phyloP scores from a whole-genome alignment of 306 rosid species.

The Lathyrus aphaca region DNA sequence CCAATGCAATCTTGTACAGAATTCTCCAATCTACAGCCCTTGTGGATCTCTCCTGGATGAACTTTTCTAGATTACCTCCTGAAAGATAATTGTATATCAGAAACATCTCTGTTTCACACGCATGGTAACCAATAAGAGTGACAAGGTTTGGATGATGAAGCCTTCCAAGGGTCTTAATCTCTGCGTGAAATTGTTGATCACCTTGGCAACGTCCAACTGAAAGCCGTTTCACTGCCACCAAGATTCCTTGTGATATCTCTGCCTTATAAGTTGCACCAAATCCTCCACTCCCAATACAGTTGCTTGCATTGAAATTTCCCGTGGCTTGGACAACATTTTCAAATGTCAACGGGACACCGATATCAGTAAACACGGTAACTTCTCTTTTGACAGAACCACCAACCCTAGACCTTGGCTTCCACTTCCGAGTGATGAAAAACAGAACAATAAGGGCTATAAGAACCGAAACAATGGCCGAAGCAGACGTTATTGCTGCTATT shows the following conservation, averaged over 20 bases:
- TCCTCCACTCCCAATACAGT: conserved; percentile 95
- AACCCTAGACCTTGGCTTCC: conserved; percentile 76
- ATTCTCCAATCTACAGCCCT: conserved; percentile 90
- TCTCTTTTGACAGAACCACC: conserved; percentile 69
- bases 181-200: conserved; percentile 83
- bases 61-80: conserved; percentile 88
- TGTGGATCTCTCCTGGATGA: conserved; percentile 84
- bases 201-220: conserved; percentile 95
- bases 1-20: conserved; percentile 92
- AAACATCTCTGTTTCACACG: conserved; percentile 90
- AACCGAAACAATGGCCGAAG: conserved; percentile 87
- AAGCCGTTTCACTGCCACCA: conserved; percentile 86
- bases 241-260: conserved; percentile 64
- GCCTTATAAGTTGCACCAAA: conserved; percentile 96
- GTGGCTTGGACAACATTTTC: conserved; percentile 85
- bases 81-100: conserved; percentile 83
- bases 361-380: conserved; percentile 73
- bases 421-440: conserved; percentile 75
- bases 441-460: conserved; percentile 72
- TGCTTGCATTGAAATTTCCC: conserved; percentile 71
- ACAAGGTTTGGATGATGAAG: conserved; percentile 86
- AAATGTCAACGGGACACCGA: conserved; percentile 75
- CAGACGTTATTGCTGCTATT: conserved; percentile 90
- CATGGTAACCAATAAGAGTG: conserved; percentile 88
- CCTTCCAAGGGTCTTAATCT: conserved; percentile 88